Conservation (phyloP, 2,329 filamentous ascomycete species). For the Aspergillus ochraceoroseus region DNA sequence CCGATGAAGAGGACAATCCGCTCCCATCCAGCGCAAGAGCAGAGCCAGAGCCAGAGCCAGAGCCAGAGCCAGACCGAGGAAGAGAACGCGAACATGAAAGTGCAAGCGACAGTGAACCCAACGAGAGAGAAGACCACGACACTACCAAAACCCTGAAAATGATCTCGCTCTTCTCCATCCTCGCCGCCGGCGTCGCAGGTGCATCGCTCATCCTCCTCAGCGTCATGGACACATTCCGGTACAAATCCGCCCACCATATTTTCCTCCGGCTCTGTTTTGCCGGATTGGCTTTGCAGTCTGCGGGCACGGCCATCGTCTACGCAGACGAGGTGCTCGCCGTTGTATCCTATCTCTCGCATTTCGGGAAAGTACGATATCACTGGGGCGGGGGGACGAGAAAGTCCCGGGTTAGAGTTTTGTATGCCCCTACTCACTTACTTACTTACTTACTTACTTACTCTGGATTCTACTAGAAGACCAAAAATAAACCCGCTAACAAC, state of each 20-base stretch:
- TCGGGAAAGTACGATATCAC: slow-evolving; percentile 15
- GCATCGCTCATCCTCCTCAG: slow-evolving; percentile 18
- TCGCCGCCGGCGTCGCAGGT: slow-evolving; percentile 18
- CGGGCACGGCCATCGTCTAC: slow-evolving; percentile 22
- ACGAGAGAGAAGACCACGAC: slow-evolving; percentile 16
- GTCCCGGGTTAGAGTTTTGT: slow-evolving; percentile 19
- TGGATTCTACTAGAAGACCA: not conserved
- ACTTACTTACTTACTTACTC: not conserved
- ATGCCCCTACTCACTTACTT: not conserved
- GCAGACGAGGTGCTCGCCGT: slow-evolving; percentile 22
- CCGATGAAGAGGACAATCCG: not conserved
- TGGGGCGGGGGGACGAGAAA: slow-evolving; percentile 13
- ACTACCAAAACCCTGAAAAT: slow-evolving; percentile 18
- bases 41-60: too few species aligned
- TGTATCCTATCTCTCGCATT: slow-evolving; percentile 15
- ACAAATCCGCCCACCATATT: slow-evolving; percentile 18
- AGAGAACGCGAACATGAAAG: not conserved
- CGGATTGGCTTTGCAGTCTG: slow-evolving; percentile 20
- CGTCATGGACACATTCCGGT: slow-evolving; percentile 24
- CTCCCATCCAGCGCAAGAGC: not conserved
- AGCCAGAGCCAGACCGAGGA: too few species aligned
- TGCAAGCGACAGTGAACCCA: slow-evolving; percentile 3
- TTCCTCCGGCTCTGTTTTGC: slow-evolving; percentile 22
- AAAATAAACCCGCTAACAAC: not conserved
- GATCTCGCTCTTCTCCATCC: slow-evolving; percentile 20